A percentile compares a stretch with the other conserved stretches of the same genome.
phyloP scores from a whole-genome alignment of 495 filamentous ascomycete genomes.

The Darksidea phi region DNA sequence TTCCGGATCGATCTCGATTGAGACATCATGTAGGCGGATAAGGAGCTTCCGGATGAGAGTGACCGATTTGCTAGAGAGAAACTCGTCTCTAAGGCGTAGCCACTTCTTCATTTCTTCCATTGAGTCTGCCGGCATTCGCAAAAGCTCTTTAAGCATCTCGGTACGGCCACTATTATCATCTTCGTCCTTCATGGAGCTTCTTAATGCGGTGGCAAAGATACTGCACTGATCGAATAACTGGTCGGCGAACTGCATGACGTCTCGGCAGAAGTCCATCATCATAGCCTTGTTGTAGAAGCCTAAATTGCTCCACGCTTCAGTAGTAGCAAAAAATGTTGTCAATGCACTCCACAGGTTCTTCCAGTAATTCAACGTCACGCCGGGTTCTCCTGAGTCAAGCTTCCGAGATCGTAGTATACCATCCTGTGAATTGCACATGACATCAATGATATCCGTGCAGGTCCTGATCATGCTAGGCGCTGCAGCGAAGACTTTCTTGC shows the following conservation, averaged over 20 bases:
- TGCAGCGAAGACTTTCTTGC: constrained; percentile 62
- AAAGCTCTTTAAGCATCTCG: constrained; percentile 48
- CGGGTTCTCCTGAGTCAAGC: constrained; percentile 58
- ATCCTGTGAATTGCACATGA: constrained; percentile 76
- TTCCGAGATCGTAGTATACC: constrained; percentile 72
- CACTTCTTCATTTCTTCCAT: constrained; percentile 73
- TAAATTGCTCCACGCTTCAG: constrained; percentile 71
- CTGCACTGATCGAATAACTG: constrained; percentile 77
- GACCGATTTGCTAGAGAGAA: constrained; percentile 72
- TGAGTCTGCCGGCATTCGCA: constrained; percentile 61
- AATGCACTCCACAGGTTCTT: constrained; percentile 73
- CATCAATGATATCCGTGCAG: constrained; percentile 70
- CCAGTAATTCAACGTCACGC: constrained; percentile 74
- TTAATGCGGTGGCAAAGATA: constrained; percentile 68
- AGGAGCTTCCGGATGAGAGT: constrained; percentile 69
- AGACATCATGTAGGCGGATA: constrained; percentile 64
- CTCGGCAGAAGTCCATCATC: constrained; percentile 89
- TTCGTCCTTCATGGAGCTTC: constrained; percentile 46
- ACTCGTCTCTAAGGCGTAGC: constrained; percentile 80
- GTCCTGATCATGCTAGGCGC: constrained; percentile 70
- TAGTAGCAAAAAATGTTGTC: constrained; percentile 76
- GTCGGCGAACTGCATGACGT: constrained; percentile 90
- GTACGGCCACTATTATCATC: constrained; percentile 13
- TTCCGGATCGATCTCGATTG: constrained; percentile 63
- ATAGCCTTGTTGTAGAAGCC: constrained; percentile 62